Percentiles rank a stretch among this genome's conserved stretches.
These are phyloP conservation scores for Heritiera fomes DNA, from an alignment of 345 rosid genomes.

Conservation along the genomic window DNA sequence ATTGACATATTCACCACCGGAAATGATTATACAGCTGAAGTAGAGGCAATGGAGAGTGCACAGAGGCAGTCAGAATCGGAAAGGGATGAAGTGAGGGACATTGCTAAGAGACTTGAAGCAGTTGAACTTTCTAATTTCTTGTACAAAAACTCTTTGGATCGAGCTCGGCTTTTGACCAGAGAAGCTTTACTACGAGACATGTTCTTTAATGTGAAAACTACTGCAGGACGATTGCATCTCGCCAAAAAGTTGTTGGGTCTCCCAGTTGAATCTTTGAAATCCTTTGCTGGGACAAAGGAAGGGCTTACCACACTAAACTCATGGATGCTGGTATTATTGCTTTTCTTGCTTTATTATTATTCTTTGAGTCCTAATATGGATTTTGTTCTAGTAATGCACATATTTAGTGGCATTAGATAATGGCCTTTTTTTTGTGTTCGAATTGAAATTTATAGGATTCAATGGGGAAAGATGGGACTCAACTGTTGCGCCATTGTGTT, in stretches of 20 bases:
- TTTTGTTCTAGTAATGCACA: conserved; percentile 21
- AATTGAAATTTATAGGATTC: conserved; percentile 64
- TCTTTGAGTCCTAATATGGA: conserved; percentile 12
- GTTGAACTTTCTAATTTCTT: conserved; percentile 85
- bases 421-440: conserved; percentile 7
- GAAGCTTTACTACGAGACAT: conserved; percentile 79
- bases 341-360: conserved; percentile 20
- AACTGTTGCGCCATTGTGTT: conserved; percentile 97
- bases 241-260: conserved; percentile 87
- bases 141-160: conserved; percentile 66
- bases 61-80: conserved; percentile 79
- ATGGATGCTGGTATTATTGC: conserved; percentile 87
- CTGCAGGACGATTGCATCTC: conserved; percentile 82
- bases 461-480: conserved; percentile 98
- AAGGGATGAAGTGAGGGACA: conserved; percentile 95
- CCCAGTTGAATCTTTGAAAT: conserved; percentile 79
- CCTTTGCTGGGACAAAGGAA: conserved; percentile 92
- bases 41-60: conserved; percentile 82
- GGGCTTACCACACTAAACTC: conserved; percentile 89
- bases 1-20: conserved; percentile 86
- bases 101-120: conserved; percentile 85
- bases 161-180: conserved; percentile 59
- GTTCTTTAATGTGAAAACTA: conserved; percentile 89
- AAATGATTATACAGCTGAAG: conserved; percentile 87
- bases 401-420: conserved; percentile 17